Percentiles rank a stretch among this genome's conserved stretches.
phyloP scores from a whole-genome alignment of 2,329 filamentous ascomycete genomes.

The Dissoconium aciculare region DNA sequence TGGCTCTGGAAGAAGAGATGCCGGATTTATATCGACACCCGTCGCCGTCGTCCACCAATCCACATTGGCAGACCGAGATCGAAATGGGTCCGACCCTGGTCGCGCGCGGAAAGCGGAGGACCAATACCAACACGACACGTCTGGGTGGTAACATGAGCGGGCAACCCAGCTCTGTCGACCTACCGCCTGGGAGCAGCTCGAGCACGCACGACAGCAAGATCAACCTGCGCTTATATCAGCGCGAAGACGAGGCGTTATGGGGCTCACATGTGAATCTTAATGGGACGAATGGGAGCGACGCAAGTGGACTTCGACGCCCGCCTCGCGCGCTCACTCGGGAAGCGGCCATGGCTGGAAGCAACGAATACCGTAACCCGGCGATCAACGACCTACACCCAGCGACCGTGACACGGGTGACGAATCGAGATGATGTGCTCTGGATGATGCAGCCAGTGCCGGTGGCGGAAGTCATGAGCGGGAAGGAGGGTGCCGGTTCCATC shows the following conservation, averaged over 20 bases:
- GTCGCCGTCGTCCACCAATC: slow-evolving; percentile 72
- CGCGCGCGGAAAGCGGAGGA: slow-evolving; percentile 32
- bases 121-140: slow-evolving; percentile 23
- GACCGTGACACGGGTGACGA: slow-evolving; percentile 22
- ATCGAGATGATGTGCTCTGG: slow-evolving; percentile 56
- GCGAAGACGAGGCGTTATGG: slow-evolving; percentile 80
- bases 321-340: slow-evolving; percentile 11
- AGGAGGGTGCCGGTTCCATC: slow-evolving; percentile 59
- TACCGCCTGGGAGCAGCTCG: slow-evolving; percentile 21
- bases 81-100: slow-evolving; percentile 51
- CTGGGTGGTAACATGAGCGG: slow-evolving; percentile 23
- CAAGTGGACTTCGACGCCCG: slow-evolving; percentile 25
- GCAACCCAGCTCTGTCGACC: slow-evolving; percentile 13
- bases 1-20: slow-evolving; percentile 50
- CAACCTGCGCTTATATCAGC: slow-evolving; percentile 67
- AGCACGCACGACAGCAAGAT: slow-evolving; percentile 38
- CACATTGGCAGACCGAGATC: slow-evolving; percentile 81
- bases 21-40: slow-evolving; percentile 59
- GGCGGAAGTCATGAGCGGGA: slow-evolving; percentile 81
- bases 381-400: slow-evolving; percentile 54
- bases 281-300: slow-evolving; percentile 3
- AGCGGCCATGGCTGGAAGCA: slow-evolving; percentile 12
- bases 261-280: slow-evolving; percentile 33
- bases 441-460: slow-evolving; percentile 88
- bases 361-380: slow-evolving; percentile 35